A percentile compares a stretch with the other conserved stretches of the same genome.
These are phyloP conservation scores for Xylaria nigripes DNA, from an alignment of 495 filamentous ascomycete genomes.

Conservation along the genomic window DNA sequence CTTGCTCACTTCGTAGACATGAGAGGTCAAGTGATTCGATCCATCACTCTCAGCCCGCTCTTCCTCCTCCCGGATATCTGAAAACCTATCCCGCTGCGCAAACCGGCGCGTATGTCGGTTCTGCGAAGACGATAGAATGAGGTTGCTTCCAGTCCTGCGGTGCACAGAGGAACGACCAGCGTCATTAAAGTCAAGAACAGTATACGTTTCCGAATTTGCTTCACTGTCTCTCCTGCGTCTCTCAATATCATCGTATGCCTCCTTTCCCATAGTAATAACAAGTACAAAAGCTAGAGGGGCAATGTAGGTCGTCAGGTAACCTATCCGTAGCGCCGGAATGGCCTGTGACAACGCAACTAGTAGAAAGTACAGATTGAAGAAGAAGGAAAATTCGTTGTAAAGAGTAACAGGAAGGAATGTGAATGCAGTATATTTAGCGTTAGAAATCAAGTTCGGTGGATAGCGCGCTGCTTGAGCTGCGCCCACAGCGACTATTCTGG, in stretches of 20 bases:
- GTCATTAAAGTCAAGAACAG: constrained; percentile 61
- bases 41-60: constrained; percentile 43
- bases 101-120: constrained; percentile 26
- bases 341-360: constrained; percentile 90
- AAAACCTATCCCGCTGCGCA: constrained; percentile 33
- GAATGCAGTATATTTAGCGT: constrained; percentile 96
- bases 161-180: constrained; percentile 23
- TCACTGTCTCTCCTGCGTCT: constrained; percentile 80
- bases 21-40: constrained; percentile 27
- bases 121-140: constrained; percentile 28
- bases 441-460: constrained; percentile 84
- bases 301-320: constrained; percentile 90
- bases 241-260: constrained; percentile 89
- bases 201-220: constrained; percentile 88
- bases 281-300: constrained; percentile 89
- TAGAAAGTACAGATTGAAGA: constrained; percentile 98
- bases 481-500: constrained; percentile 44
- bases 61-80: constrained; percentile 46
- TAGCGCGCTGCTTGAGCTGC: constrained; percentile 46
- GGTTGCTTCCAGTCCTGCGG: constrained; percentile 26
- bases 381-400: constrained; percentile 99
- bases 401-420: constrained; percentile 89
- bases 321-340: constrained; percentile 80
- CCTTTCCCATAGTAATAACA: constrained; percentile 85
- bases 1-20: constrained; percentile 57